Evolutionary conservation across 305 asterid species (phyloP), one percentile per base, ranked within the genome.

Genomic region (Fraxinus paxiana): DNA sequence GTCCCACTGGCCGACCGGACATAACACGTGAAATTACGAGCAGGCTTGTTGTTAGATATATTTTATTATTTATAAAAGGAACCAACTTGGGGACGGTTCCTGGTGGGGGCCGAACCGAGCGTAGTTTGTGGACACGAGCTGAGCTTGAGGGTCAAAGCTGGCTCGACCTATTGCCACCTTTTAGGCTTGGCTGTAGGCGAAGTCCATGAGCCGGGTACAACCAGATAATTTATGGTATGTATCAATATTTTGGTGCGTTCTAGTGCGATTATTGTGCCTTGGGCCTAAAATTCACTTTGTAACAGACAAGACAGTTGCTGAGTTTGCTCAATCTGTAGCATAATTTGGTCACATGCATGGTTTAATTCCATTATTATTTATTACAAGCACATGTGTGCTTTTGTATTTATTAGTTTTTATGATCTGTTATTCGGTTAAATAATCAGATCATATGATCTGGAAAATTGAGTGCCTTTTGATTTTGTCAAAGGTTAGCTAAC

Each of bases 311-410:
- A 43, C 56, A 15, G 18, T 48, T 48, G 59, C 59, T 4, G 51
- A 41, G 51, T 41, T 48, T 48, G 59, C 59, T 15, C 6, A 48
- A 15, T 48, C 24, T 79, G 87, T 67, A 59, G 30, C 67, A 59
- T 20, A 59, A 46, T 76, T 61, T 79, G 76, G 31, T 79, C 80
- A 81, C 84, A 63, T 69, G 81, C 73, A 67, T 46, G 69, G 73
- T 2, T 75, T 31, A 41, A 41, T 41, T 41, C 28, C 61, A 75
- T 2, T 38, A 65, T 13, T 30, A 41, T 41, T 41, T 18, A 59
- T 59, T 59, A 59, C 26, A 15, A 54, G 65, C 65, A 54, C 24
- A 41, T 43, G 18, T 20, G 73, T 75, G 61, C 34, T 81, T 2
- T 59, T 51, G 10, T 73, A 80, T 43, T 74, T 54, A 65, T 18